phyloP scores from a whole-genome alignment of 208 protist species.

The Baffinella frigidus region DNA sequence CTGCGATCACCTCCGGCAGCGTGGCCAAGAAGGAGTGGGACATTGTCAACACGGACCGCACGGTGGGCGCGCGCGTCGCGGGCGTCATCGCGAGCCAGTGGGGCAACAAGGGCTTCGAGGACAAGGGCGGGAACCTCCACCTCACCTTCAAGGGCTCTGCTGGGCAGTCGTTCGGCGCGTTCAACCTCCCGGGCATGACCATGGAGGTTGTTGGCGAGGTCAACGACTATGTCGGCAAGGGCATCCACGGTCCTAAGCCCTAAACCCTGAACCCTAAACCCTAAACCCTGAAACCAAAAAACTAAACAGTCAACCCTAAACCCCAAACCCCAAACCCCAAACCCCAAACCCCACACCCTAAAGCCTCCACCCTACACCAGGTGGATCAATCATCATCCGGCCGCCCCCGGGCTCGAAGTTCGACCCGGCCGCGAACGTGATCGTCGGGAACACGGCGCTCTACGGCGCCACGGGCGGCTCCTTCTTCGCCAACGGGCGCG shows the following conservation, averaged over 20 bases:
- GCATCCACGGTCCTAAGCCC: too few relatives aligned
- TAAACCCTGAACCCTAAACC: too few relatives aligned
- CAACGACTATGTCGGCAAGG: slow-evolving; percentile 82
- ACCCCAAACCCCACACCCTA: too few relatives aligned
- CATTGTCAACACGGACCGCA: slow-evolving; percentile 70
- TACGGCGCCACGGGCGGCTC: slow-evolving; percentile 80
- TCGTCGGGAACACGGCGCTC: slow-evolving; percentile 81
- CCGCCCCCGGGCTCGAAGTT: slow-evolving; percentile 43
- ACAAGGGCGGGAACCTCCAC: slow-evolving; percentile 59
- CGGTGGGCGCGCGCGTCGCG: slow-evolving; percentile 69
- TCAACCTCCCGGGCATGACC: slow-evolving; percentile 74
- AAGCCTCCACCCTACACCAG: too few relatives aligned
- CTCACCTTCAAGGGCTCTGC: slow-evolving; percentile 71
- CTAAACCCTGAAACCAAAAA: too few relatives aligned
- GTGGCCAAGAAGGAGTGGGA: slow-evolving; percentile 23
- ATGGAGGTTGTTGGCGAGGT: slow-evolving; percentile 77
- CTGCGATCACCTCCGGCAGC: neutral
- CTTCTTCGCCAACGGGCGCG: slow-evolving; percentile 73
- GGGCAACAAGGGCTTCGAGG: slow-evolving; percentile 15
- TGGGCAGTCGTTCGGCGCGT: slow-evolving; percentile 80
- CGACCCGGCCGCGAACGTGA: slow-evolving; percentile 73
- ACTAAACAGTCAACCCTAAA: too few relatives aligned
- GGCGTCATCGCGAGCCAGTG: slow-evolving; percentile 55
- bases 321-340: too few relatives aligned
- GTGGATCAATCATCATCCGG: slow-evolving; percentile 67